Evolutionary conservation across 2,329 filamentous ascomycete genomes (phyloP), one percentile per base, ranked within the genome.

Genomic region (Claviceps sp.): DNA sequence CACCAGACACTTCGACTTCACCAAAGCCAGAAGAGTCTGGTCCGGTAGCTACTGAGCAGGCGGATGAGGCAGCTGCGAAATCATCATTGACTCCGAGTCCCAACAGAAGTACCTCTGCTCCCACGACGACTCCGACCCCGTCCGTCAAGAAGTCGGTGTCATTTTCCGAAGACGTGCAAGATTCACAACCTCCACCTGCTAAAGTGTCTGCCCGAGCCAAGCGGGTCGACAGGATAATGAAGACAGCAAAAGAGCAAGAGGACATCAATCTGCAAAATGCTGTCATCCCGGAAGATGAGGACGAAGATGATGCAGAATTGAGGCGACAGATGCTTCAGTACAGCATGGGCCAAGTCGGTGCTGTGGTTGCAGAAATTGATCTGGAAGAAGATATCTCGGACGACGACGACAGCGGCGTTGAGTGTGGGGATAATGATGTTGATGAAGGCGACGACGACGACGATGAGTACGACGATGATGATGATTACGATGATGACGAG

Each of bases 241-340:
- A 72, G 52, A 67, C 71, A 26, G 79, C 79, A 30, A 76, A 71
- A 56, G 72, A 77, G 20, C 75, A 80, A 57, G 76, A 82, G 57
- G 65, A 62, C 9, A 66, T 73, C 34, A 66, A 70, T 30, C 63
- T 65, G 43, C 65, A 72, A 36, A 62, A 71, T 34, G 64, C 69
- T 1, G 70, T 89, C 13, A 76, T 86, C 14, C 85, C 89, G 1
- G 76, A 83, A 1, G 77, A 86, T 49, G 93, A 98, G 60, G 80
- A 84, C 0, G 73, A 78, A 13, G 89, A 95, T 57, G 91, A 96
- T 56, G 86, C 89, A 4, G 77, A 77, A 36, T 67, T 95, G 24
- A 83, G 93, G 5, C 80, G 84, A 53, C 84, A 96, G 62, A 97
- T 98, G 90, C 75, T 97, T 7, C 78, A 87, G 56, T 98, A 97